Base-by-base conservation (phyloP, 805 yeast species). In the Yarrowia divulgata region DNA sequence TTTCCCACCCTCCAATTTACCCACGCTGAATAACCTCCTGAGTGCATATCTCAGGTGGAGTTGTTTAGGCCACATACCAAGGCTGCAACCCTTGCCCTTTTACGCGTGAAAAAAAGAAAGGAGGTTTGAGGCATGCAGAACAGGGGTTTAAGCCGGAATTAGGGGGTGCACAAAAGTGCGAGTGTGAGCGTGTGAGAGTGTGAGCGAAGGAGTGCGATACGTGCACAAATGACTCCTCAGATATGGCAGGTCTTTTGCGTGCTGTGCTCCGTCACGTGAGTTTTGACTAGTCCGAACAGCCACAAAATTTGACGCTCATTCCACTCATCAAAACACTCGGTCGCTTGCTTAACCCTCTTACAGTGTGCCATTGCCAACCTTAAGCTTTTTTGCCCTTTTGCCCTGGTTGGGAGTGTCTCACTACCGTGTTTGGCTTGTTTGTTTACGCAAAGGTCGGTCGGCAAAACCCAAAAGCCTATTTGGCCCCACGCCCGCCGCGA, bases 361-460 rank as follows among this genome's bases (percentile, higher is more conserved):
- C 23, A 3, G 18, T 23, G 29, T 23, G 29, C 29, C 29, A 23
- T 23, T 23, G 29, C 12, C 46, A 43, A 43, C 23, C 46, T n/a
- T 32, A 45, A 45, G 19, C 34, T 34, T 60, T 45, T 23, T 23
- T 23, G 29, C 29, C 29, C 29, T 23, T 23, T 23, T 34, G 45
- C 9, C 52, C 42, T 45, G 40, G 66, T 60, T 60, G 50, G 66
- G 66, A 60, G 52, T 45, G 66, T 45, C 66, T 60, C 52, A 60
- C 66, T 43, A 23, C 66, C 52, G 46, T 43, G 52, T 60, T 60
- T 45, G 40, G 50, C 42, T 60, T 60, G 66, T 60, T 60, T 60
- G 66, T 60, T 45, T 60, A 43, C 66, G 52, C 66, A 60, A 45
- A 45, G 52, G 66, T 32, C n/a, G 42, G 23, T 19, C 23, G 40